Conservation (phyloP, 805 yeast genomes). For the Starmerella powellii region DNA sequence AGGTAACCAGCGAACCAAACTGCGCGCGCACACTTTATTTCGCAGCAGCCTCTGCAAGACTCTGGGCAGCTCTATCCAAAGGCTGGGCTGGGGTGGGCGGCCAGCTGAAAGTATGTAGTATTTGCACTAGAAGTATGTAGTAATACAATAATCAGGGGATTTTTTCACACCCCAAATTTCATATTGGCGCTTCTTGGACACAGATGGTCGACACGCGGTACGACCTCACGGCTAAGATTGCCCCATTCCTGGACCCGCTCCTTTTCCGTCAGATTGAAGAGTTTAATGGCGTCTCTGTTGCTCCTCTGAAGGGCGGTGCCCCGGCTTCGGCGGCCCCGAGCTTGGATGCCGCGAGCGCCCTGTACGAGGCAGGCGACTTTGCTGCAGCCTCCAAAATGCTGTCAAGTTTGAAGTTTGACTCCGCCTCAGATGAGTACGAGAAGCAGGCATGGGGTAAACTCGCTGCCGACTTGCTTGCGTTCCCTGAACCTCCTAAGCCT, state of each 20-base stretch:
- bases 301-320: conserved; percentile 2
- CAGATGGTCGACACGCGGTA: conserved; percentile 25
- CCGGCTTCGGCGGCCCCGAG: conserved; percentile 5
- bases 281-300: conserved; percentile 29
- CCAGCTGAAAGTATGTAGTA: too few species aligned
- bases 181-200: not conserved
- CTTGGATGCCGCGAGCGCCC: conserved; percentile 27
- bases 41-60: too few species aligned
- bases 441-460: conserved; percentile 44
- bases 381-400: conserved; percentile 24
- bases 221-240: conserved; percentile 43
- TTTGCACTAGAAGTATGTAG: too few species aligned
- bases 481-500: conserved; percentile 10
- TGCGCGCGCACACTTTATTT: too few species aligned
- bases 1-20: too few species aligned
- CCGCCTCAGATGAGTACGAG: conserved; percentile 33
- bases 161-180: not conserved
- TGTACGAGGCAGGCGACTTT: conserved; percentile 35
- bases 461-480: conserved; percentile 46
- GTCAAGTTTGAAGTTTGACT: conserved; percentile 25
- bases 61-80: too few species aligned
- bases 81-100: too few species aligned
- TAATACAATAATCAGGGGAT: too few species aligned
- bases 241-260: conserved; percentile 52
- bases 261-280: conserved; percentile 43